Base-by-base conservation (phyloP, 2,329 filamentous ascomycete species). In the Epichloe gansuensis region DNA sequence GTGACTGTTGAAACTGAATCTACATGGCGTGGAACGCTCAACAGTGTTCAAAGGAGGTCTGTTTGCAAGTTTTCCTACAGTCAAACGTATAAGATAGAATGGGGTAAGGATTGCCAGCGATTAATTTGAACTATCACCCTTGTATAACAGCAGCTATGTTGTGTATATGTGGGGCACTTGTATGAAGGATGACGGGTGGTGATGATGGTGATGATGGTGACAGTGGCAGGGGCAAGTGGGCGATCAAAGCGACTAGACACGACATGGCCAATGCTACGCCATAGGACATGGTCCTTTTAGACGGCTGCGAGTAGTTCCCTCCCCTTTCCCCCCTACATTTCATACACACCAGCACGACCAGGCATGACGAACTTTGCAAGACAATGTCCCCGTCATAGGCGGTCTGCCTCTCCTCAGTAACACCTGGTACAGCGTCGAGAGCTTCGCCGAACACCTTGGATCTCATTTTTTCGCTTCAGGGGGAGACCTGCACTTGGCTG, bases 81-180 rank as follows among this genome's bases (percentile, higher is more conserved):
- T 63, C 59, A 56, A 60, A 62, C 59, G 59, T 62, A 60, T 58
- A 61, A 63, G 59, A 67, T 67, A 67, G 65, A 67, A 55, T 51
- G 59, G 53, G 58, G 25, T 42, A 25, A 46, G 50, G 45, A 49
- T 21, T 44, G 45, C 38, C 45, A 46, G 49, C 49, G 49, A 47
- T 51, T 43, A 45, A 39, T 51, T 48, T n/a, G n/a, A 31, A 39
- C 12, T 15, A 50, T 27, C 36, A 35, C 41, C 31, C 25, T 46
- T 50, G 46, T 47, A 38, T 23, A 15, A 11, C 9, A 21, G n/a
- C 17, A 34, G 34, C 5, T 12, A 25, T 23, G 3, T 43, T 43
- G 38, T 11, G 17, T 23, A 17, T n/a, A 36, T 31, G 11, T 23
- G 31, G 8, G 17, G 15, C 31, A 31, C 31, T 31, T 31, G 31